Evolutionary conservation across 2,329 filamentous ascomycete genomes (phyloP).

Genomic region (Talaromyces albobiverticillius): DNA sequence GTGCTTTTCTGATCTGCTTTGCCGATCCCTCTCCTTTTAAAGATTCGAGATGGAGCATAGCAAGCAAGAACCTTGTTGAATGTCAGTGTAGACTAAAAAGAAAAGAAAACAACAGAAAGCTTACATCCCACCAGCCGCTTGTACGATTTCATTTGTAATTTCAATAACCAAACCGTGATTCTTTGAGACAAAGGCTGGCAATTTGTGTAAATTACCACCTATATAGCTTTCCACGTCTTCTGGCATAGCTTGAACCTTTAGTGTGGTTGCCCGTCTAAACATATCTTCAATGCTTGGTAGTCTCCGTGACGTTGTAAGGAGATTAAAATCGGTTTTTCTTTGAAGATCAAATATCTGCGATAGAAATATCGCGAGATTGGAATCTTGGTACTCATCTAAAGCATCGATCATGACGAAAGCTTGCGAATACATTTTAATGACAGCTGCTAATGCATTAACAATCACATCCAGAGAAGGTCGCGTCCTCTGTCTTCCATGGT

Average conservation of each 20-base stretch:
- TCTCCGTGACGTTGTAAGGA: slow-evolving; percentile 33
- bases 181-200: slow-evolving; percentile 18
- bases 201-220: slow-evolving; percentile 17
- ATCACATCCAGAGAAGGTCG: too few species aligned
- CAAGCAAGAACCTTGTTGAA: too few species aligned
- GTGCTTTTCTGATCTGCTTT: too few species aligned
- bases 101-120: too few species aligned
- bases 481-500: too few species aligned
- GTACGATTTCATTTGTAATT: neutral
- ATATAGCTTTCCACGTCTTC: slow-evolving; percentile 33
- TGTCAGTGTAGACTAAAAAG: too few species aligned
- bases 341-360: slow-evolving; percentile 16
- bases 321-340: slow-evolving; percentile 14
- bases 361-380: slow-evolving; percentile 13
- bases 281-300: slow-evolving; percentile 20
- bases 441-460: neutral
- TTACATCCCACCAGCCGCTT: too few species aligned
- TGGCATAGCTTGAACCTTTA: slow-evolving; percentile 32
- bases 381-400: slow-evolving; percentile 26
- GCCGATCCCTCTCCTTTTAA: too few species aligned
- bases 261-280: slow-evolving; percentile 17
- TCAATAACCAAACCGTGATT: neutral
- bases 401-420: slow-evolving; percentile 30
- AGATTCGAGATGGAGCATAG: too few species aligned
- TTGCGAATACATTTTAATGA: slow-evolving; percentile 17